phyloP scores from a whole-genome alignment of 2,329 filamentous ascomycete species.

The Lecanicillium sp. region DNA sequence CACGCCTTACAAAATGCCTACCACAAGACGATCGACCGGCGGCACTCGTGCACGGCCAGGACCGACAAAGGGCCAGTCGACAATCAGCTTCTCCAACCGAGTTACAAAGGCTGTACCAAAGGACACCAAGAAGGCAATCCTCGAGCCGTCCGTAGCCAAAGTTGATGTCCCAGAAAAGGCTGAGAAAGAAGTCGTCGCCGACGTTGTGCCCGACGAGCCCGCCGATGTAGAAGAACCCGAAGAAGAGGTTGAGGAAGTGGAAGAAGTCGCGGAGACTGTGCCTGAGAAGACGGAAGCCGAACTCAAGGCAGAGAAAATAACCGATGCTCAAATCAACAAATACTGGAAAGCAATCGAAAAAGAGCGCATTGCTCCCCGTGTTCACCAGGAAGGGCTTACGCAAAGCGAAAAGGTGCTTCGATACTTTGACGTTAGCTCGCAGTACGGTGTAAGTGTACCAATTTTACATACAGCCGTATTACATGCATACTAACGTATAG shows the following conservation, averaged over 20 bases:
- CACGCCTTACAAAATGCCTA: conserved; percentile 32
- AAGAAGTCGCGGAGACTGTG: conserved; percentile 19
- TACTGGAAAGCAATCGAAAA: conserved; percentile 74
- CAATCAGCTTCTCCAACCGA: conserved; percentile 49
- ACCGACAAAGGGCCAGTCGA: conserved; percentile 41
- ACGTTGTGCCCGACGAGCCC: conserved; percentile 12
- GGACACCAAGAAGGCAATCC: conserved; percentile 36
- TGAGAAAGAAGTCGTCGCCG: conserved; percentile 15
- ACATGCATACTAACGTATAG: not conserved
- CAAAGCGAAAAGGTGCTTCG: conserved; percentile 78
- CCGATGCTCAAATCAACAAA: conserved; percentile 58
- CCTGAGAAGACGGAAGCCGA: conserved; percentile 43
- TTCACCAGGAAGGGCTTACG: conserved; percentile 70
- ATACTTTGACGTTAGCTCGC: conserved; percentile 85
- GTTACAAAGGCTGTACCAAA: conserved; percentile 47
- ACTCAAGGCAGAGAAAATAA: conserved; percentile 54
- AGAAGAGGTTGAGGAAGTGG: conserved; percentile 15
- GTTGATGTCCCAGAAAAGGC: conserved; percentile 20
- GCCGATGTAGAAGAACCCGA: conserved; percentile 17
- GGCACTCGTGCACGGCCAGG: conserved; percentile 25
- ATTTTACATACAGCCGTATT: not conserved
- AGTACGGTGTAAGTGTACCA: conserved; percentile 89
- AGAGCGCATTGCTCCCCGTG: conserved; percentile 57
- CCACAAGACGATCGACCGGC: conserved; percentile 40
- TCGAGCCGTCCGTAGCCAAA: conserved; percentile 25